A percentile compares a stretch with the other conserved stretches of the same genome.
Conservation (phyloP, 768 basidiomycete species). For the Trametes maxima region DNA sequence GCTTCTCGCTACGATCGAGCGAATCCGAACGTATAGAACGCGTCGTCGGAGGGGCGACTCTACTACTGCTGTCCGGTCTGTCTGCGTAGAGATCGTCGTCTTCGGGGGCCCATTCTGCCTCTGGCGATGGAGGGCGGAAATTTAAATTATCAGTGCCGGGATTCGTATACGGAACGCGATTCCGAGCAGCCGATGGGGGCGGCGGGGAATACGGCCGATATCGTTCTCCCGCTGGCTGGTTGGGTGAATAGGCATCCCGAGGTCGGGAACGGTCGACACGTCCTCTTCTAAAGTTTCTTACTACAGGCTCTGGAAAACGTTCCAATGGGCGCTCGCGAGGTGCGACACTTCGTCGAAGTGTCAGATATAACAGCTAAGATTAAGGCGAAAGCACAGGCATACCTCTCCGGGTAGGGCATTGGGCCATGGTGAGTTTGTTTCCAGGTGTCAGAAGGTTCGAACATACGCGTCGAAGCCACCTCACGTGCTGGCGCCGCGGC, state of each 20-base stretch:
- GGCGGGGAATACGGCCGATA: conserved; percentile 47
- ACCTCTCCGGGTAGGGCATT: conserved; percentile 2
- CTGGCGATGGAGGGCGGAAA: conserved; percentile 23
- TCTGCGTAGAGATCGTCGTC: conserved; percentile 19
- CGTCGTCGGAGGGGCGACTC: background rate
- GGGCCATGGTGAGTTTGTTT: conserved; percentile 57
- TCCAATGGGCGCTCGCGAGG: conserved; percentile 19
- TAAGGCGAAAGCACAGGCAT: conserved; percentile 9
- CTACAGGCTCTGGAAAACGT: conserved; percentile 8
- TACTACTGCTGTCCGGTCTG: conserved; percentile 1
- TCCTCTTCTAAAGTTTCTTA: conserved; percentile 6
- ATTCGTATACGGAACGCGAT: conserved; percentile 38
- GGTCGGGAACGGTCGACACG: conserved; percentile 5
- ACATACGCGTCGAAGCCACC: conserved; percentile 53
- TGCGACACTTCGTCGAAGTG: background rate
- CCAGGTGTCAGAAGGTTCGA: conserved; percentile 77
- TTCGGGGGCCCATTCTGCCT: conserved; percentile 18
- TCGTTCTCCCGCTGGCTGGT: conserved; percentile 46
- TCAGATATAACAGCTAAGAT: background rate
- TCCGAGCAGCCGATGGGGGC: conserved; percentile 36
- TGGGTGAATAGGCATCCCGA: conserved; percentile 22
- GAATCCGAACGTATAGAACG: background rate
- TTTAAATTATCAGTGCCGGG: conserved; percentile 51
- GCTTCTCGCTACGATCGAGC: conserved; percentile 6
- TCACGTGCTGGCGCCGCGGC: conserved; percentile 42